Conservation (phyloP, 495 filamentous ascomycete species). For the Penicillium paxilli region DNA sequence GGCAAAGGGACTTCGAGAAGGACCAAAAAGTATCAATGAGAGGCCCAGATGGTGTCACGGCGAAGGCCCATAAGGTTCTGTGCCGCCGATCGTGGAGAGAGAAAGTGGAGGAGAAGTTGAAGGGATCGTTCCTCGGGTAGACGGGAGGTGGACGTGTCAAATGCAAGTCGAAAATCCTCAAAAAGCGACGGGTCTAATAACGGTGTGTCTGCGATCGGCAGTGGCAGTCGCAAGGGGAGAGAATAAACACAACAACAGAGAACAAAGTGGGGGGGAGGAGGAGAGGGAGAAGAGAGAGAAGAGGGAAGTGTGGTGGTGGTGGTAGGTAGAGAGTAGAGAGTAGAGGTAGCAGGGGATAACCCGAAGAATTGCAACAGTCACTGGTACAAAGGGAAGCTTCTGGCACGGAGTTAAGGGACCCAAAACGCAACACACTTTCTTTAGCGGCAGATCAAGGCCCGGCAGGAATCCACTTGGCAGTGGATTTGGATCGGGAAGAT, state of each 20-base stretch:
- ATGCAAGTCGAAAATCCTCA: constrained; percentile 10
- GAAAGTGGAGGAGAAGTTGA: neutral
- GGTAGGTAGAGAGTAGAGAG: neutral
- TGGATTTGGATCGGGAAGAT: neutral
- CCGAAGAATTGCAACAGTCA: neutral
- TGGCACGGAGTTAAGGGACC: constrained; percentile 15
- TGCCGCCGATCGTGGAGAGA: neutral
- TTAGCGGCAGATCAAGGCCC: constrained; percentile 30
- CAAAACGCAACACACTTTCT: constrained; percentile 14
- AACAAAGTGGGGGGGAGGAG: constrained; percentile 13
- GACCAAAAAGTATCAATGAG: neutral
- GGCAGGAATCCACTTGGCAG: constrained; percentile 22
- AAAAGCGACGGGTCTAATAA: constrained; percentile 21
- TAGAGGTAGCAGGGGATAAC: neutral
- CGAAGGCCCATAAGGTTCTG: neutral
- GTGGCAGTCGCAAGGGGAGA: constrained; percentile 19
- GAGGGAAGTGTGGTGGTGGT: no score
- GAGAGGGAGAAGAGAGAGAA: no score
- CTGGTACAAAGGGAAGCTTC: constrained; percentile 23
- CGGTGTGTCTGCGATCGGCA: constrained; percentile 3
- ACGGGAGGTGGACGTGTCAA: constrained; percentile 23
- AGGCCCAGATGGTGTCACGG: neutral
- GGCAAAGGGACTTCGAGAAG: neutral
- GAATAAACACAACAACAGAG: neutral
- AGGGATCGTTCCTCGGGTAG: neutral